Base-by-base conservation (phyloP, 495 filamentous ascomycete genomes). In the Trichoderma virens region DNA sequence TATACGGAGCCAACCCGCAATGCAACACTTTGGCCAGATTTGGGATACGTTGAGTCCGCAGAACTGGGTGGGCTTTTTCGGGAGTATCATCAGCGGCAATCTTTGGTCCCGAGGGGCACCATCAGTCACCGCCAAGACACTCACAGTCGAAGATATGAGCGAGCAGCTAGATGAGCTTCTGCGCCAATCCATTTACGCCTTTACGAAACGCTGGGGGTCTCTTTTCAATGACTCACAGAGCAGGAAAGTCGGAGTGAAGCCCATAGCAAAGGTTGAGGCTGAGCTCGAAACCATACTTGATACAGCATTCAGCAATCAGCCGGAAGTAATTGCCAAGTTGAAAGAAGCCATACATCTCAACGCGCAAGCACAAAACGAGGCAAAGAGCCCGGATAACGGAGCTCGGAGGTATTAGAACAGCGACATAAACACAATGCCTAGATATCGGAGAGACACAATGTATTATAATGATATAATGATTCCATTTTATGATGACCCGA, bases 111-210 rank as follows among this genome's bases (percentile, higher is more conserved):
- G 63, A 27, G 63, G 63, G 14, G 45, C 28, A 8, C 30, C 62
- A 5, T 45, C 62, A 16, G 56, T 65, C 5, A 59, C 45, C 65
- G 65, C 47, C 63, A 61, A 43, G 66, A 68, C 59, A 65, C 45
- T 11, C 64, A 67, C 69, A 1, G 69, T 73, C 20, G 73, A 80
- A 61, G 90, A 92, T 71, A 90, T 88, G 31, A 88, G 89, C 71
- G 89, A 89, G 61, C 91, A 93, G 74, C 76, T 96, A 2, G 92
- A 96, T 66, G 89, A 87, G 20, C 77, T 88, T 31, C 79, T 96
- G 20, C 76, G 92, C 47, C 87, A 86, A 25, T 86, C 87, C 16
- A 94, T 96, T 67, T 89, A 87, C 60, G 88, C 90, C 27, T 93
- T 94, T 67, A 91, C 90, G 34, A 85, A 83, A 71, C 79, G 79